These are phyloP conservation scores for Backusella circina DNA, from an alignment of 192 early-diverging fungal species.

Conservation along the genomic window DNA sequence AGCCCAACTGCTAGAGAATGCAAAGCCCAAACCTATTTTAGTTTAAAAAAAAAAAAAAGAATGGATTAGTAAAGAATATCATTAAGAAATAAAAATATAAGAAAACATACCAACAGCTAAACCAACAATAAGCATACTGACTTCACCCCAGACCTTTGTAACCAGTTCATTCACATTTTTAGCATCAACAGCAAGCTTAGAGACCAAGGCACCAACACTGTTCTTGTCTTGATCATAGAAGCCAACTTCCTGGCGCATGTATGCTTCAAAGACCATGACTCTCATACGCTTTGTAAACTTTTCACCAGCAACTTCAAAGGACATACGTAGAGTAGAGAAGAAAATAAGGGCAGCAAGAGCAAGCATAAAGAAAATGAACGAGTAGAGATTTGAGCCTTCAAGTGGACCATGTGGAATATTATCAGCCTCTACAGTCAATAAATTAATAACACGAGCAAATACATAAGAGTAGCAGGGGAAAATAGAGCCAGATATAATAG, in stretches of 20 bases:
- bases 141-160: constrained; percentile 42
- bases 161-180: constrained; percentile 45
- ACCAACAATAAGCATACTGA: constrained; percentile 20
- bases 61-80: not conserved
- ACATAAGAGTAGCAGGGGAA: constrained; percentile 71
- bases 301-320: constrained; percentile 65
- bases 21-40: constrained; percentile 37
- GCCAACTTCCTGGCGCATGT: constrained; percentile 79
- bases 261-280: constrained; percentile 57
- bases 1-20: constrained; percentile 75
- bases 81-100: not conserved
- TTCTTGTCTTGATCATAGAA: constrained; percentile 82
- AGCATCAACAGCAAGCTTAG: constrained; percentile 77
- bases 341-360: constrained; percentile 52
- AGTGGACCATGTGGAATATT: constrained; percentile 25
- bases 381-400: constrained; percentile 31
- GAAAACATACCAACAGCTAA: constrained; percentile 15
- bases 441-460: constrained; percentile 42
- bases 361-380: constrained; percentile 30
- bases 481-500: constrained; percentile 62
- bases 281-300: constrained; percentile 63
- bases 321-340: constrained; percentile 50
- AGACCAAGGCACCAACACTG: constrained; percentile 72
- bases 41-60: not conserved
- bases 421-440: constrained; percentile 34